A percentile compares a stretch with the other conserved stretches of the same genome.
phyloP scores from a whole-genome alignment of 208 protist species.

The Wallacemonas rigidus region DNA sequence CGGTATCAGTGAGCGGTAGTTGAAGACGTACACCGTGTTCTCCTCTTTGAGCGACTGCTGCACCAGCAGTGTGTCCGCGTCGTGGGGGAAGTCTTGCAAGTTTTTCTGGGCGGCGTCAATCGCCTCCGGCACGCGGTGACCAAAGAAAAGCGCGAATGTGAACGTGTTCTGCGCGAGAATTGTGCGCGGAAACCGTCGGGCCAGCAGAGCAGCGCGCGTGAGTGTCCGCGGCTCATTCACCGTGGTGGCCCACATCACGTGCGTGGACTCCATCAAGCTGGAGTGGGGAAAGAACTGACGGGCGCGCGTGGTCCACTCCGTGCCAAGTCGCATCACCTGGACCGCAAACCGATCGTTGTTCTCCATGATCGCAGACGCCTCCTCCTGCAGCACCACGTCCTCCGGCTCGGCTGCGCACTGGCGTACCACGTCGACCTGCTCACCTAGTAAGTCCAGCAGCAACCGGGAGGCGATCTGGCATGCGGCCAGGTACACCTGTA shows the following conservation, averaged over 20 bases:
- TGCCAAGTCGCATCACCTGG: conserved; percentile 49
- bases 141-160: conserved; percentile 64
- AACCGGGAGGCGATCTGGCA: conserved; percentile 46
- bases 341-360: conserved; percentile 40
- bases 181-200: conserved; percentile 62
- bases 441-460: conserved; percentile 38
- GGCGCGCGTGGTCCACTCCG: conserved; percentile 47
- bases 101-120: conserved; percentile 61
- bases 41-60: conserved; percentile 46
- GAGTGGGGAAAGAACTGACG: conserved; percentile 63
- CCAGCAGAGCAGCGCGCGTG: conserved; percentile 47
- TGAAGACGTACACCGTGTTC: conserved; percentile 60
- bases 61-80: conserved; percentile 39
- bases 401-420: conserved; percentile 17
- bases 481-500: conserved; percentile 62
- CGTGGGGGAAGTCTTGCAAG: conserved; percentile 76
- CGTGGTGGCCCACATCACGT: conserved; percentile 34
- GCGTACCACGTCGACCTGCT: conserved; percentile 26
- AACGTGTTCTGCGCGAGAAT: conserved; percentile 67
- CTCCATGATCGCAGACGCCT: conserved; percentile 29
- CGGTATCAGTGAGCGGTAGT: conserved; percentile 68
- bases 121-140: conserved; percentile 71
- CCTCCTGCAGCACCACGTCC: conserved; percentile 11
- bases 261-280: conserved; percentile 39
- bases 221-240: conserved; percentile 46